Evolutionary conservation across 495 filamentous ascomycete genomes (phyloP).

Genomic region (Neurospora sp.): DNA sequence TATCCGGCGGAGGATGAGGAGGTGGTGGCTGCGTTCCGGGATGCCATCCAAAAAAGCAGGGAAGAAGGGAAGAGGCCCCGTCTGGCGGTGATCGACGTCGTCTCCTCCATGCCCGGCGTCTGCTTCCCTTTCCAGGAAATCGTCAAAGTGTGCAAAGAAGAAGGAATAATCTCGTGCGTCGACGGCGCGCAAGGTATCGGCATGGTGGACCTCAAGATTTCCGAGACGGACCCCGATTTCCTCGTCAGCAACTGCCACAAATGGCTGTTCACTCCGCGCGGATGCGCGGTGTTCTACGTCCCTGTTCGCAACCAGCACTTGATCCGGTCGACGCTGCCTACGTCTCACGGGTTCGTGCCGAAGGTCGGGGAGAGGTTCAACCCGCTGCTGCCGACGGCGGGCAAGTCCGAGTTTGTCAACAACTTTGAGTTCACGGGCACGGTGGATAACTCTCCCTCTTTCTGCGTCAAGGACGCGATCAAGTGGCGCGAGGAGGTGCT

Average conservation of each 20-base stretch:
- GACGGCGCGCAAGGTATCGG: slow-evolving; percentile 81
- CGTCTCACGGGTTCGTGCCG: slow-evolving; percentile 48
- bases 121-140: slow-evolving; percentile 68
- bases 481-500: slow-evolving; percentile 55
- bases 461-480: slow-evolving; percentile 61
- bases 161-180: slow-evolving; percentile 52
- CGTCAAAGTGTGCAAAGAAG: slow-evolving; percentile 48
- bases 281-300: slow-evolving; percentile 72
- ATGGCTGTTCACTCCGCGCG: slow-evolving; percentile 81
- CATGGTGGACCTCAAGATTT: slow-evolving; percentile 59
- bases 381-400: slow-evolving; percentile 31
- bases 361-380: slow-evolving; percentile 24
- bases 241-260: slow-evolving; percentile 81
- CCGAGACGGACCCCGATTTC: slow-evolving; percentile 63
- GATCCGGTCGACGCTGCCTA: slow-evolving; percentile 68
- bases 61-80: slow-evolving; percentile 36
- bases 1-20: slow-evolving; percentile 54
- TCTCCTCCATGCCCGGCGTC: slow-evolving; percentile 65
- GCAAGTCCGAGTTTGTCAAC: slow-evolving; percentile 49
- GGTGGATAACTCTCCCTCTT: slow-evolving; percentile 56
- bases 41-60: slow-evolving; percentile 27
- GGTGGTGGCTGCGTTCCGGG: slow-evolving; percentile 43
- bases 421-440: slow-evolving; percentile 76
- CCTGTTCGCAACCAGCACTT: slow-evolving; percentile 59
- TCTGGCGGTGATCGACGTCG: slow-evolving; percentile 69